phyloP scores from a whole-genome alignment of 208 protist species.

The Histomonas meleagridis region DNA sequence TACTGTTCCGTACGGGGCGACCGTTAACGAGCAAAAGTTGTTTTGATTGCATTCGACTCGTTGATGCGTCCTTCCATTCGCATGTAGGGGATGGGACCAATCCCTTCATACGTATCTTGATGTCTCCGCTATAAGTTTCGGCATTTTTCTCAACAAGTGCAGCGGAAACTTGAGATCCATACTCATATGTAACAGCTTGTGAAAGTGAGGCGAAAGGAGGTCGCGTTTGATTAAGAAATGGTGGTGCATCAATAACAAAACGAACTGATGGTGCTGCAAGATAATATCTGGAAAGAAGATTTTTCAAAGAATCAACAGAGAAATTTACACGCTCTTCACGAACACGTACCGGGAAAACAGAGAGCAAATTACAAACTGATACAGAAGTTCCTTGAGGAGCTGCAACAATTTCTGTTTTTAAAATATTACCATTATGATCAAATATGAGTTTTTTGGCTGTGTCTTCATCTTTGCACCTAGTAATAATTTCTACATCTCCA shows the following conservation, averaged over 20 bases:
- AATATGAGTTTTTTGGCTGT: background rate
- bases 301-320: background rate
- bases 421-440: background rate
- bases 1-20: background rate
- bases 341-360: background rate
- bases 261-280: background rate
- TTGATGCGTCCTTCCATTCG: background rate
- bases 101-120: background rate
- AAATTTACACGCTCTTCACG: background rate
- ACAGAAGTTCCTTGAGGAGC: background rate
- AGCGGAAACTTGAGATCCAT: background rate
- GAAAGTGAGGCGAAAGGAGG: background rate
- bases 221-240: background rate
- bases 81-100: background rate
- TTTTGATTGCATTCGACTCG: background rate
- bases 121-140: background rate
- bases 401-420: background rate
- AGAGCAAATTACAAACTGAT: background rate
- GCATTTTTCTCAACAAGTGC: background rate
- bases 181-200: background rate
- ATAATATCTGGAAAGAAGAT: background rate
- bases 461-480: background rate
- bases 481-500: background rate
- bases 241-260: background rate
- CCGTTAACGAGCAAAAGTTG: background rate